A percentile compares a stretch with the other conserved stretches of the same genome.
phyloP scores from a whole-genome alignment of 2,329 filamentous ascomycete species.

The Pseudodiploospora longispora region DNA sequence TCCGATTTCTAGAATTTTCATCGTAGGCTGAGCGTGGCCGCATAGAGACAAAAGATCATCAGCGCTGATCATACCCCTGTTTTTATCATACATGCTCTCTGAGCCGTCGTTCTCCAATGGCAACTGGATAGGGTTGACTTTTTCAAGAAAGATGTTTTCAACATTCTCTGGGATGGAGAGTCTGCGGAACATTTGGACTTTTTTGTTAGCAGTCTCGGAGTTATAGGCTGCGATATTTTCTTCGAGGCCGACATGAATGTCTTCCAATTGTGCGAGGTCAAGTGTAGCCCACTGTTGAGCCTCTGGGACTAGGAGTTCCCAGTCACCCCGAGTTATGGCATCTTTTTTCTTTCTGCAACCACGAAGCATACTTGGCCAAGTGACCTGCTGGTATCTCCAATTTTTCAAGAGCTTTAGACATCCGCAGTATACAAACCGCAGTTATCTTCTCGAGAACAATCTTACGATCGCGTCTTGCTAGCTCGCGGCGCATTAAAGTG shows the following conservation, averaged over 20 bases:
- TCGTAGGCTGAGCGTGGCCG: slow-evolving; percentile 6
- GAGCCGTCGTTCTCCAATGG: neutral
- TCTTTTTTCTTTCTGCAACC: slow-evolving; percentile 1
- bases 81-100: neutral
- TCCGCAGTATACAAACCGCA: neutral
- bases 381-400: neutral
- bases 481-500: neutral
- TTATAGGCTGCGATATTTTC: no score
- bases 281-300: slow-evolving; percentile 1
- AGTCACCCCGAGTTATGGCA: neutral
- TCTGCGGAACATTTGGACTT: neutral
- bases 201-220: neutral
- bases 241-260: no score
- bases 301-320: neutral
- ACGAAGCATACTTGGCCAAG: slow-evolving; percentile 1
- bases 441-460: neutral
- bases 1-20: slow-evolving; percentile 20
- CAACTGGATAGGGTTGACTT: neutral
- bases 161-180: neutral
- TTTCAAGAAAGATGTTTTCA: neutral
- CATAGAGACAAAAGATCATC: slow-evolving; percentile 1
- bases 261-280: neutral
- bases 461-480: neutral
- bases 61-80: neutral
- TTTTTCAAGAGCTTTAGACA: neutral